Evolutionary conservation across 2,329 filamentous ascomycete genomes (phyloP), one percentile per base, ranked within the genome.

Genomic region (Sarocladium brachiariae): DNA sequence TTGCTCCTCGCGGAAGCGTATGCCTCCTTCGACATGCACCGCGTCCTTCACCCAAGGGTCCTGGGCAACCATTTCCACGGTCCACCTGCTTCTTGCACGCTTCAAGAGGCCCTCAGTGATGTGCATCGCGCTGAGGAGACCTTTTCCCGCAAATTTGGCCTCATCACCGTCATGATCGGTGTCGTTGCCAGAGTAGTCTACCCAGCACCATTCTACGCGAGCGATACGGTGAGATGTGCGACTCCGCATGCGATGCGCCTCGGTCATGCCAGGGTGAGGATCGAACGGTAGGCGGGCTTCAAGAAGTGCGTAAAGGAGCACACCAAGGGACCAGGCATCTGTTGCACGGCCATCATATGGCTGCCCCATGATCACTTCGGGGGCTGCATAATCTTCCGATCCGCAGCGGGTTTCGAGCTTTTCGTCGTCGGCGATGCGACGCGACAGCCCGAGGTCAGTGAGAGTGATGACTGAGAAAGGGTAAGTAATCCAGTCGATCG

Each of bases 211-310:
- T 63, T 99, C 93, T 48, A 91, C 88, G 31, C 93, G 78, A 2
- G 93, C 93, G 54, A 99, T 97, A n/a, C 91, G 84, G 64, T 99
- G 93, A 49, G 87, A 92, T 0, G 89, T 92, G 51, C 89, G 77
- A 58, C 87, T 91, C 59, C 86, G 76, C 78, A 89, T 85, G 58
- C 86, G 82, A 56, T 85, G 79, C 23, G 81, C 81, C 59, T 90
- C 89, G 45, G 83, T 86, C 59, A 88, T 86, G 14, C 86, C 86
- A 0, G 92, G 91, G 4, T 87, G 80, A 1, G 90, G 88, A 63
- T 99, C 93, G 59, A 99, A 99, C 0, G 93, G 93, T 16, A 99
- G 71, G 24, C 92, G 80, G n/a, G 87, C 86, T 69, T 99, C 93
- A 66, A 97, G 84, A 3, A 97, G 79, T 2, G 93, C 90, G 64